Evolutionary conservation across 169 alveolate species (phyloP).

Genomic region (Amoebophrya sp.): DNA sequence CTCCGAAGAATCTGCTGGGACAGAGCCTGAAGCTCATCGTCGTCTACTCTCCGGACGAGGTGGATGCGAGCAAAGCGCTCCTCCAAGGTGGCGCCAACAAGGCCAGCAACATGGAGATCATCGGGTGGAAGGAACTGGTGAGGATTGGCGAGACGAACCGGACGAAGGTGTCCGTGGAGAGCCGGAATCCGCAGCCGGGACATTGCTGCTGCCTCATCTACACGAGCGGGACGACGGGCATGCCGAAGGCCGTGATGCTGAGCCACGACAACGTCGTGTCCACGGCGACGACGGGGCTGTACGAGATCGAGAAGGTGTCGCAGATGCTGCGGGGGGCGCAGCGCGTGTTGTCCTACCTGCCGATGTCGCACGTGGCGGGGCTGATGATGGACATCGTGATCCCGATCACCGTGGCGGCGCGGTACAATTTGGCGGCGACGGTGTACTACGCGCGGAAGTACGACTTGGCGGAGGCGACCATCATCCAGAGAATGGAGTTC

Average conservation of each 20-base stretch:
- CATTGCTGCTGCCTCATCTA: not conserved
- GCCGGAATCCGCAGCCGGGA: not conserved
- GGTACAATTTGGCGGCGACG: not conserved
- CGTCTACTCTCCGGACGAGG: not conserved
- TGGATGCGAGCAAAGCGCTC: too few relatives aligned
- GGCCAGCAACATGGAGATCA: not conserved
- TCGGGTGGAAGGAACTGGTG: not conserved
- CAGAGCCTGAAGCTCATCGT: not conserved
- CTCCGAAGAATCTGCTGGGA: not conserved
- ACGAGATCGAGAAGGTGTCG: not conserved
- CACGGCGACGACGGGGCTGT: not conserved
- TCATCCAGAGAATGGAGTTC: not conserved
- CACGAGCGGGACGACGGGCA: not conserved
- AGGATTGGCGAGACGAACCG: too few relatives aligned
- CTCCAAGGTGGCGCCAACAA: not conserved
- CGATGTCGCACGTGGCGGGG: not conserved
- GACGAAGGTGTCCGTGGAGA: too few relatives aligned
- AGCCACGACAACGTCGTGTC: too few relatives aligned
- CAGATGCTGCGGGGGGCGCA: not conserved
- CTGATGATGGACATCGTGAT: not conserved
- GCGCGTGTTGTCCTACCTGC: not conserved
- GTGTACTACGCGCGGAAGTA: not conserved
- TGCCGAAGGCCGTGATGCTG: not conserved
- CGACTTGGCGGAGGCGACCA: not conserved
- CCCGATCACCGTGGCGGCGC: not conserved